Evolutionary conservation across 306 rosid genomes (phyloP).

Genomic region (Cicer cuneatum): DNA sequence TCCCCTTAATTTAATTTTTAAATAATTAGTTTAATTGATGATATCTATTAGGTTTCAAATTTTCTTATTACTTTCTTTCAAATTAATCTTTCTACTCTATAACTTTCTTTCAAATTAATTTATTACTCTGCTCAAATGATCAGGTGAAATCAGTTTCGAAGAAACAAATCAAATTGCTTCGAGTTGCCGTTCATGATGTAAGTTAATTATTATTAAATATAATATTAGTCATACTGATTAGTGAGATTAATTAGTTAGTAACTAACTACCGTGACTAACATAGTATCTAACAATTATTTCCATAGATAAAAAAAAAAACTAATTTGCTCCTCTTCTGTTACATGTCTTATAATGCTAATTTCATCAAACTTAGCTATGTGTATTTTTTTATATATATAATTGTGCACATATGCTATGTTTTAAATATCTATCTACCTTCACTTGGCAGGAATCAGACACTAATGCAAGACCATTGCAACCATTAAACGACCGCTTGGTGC

Average conservation of each 20-base stretch:
- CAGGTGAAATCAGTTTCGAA: conserved; percentile 60
- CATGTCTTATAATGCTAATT: too few species aligned
- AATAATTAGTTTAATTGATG: background rate
- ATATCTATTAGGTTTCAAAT: background rate
- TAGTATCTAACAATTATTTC: background rate
- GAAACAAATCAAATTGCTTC: conserved; percentile 62
- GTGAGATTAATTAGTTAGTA: too few species aligned
- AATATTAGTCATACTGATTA: too few species aligned
- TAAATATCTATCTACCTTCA: too few species aligned
- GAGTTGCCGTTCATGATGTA: conserved; percentile 80
- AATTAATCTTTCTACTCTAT: too few species aligned
- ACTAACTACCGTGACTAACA: too few species aligned
- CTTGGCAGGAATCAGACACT: conserved; percentile 58
- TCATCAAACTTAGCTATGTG: too few species aligned
- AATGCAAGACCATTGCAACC: conserved; percentile 81
- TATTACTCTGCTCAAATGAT: background rate
- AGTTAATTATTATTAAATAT: conserved; percentile 40
- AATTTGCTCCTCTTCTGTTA: too few species aligned
- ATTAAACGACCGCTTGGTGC: conserved; percentile 54
- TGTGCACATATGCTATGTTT: too few species aligned
- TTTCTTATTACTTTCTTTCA: background rate
- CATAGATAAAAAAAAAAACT: too few species aligned
- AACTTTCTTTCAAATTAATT: background rate
- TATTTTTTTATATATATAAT: too few species aligned
- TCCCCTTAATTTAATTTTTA: background rate